Evolutionary conservation across 441 rosid genomes (phyloP).

Genomic region (Kokia cookei): DNA sequence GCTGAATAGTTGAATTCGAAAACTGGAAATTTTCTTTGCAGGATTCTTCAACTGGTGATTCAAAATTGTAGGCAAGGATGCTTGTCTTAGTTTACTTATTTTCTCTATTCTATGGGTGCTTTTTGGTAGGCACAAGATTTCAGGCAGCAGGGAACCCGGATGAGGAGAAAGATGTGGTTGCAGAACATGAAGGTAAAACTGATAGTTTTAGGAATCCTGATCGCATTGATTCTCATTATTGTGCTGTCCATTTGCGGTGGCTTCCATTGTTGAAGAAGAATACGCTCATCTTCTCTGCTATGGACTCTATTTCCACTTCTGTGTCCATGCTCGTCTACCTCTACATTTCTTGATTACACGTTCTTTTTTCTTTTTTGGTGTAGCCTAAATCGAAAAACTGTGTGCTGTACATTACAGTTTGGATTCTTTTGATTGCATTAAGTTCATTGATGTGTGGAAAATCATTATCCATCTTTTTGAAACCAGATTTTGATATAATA

Average conservation of each 20-base stretch:
- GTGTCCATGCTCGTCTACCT: background rate
- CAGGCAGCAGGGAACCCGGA: slow-evolving; percentile 40
- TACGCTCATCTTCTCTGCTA: background rate
- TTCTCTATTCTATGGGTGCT: background rate
- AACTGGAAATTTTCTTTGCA: background rate
- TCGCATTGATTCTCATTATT: slow-evolving; percentile 40
- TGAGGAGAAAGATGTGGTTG: slow-evolving; percentile 49
- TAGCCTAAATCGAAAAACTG: slow-evolving; percentile 9
- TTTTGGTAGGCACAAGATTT: slow-evolving; percentile 42
- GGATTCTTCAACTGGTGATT: background rate
- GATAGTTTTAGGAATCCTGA: slow-evolving; percentile 33
- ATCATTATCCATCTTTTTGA: background rate
- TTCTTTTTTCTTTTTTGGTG: background rate
- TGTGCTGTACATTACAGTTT: slow-evolving; percentile 27
- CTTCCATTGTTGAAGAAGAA: slow-evolving; percentile 21
- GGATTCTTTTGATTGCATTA: slow-evolving; percentile 13
- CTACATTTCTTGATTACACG: background rate
- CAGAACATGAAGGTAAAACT: slow-evolving; percentile 50
- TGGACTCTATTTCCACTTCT: background rate
- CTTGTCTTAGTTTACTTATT: background rate
- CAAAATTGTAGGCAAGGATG: background rate
- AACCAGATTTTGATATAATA: background rate
- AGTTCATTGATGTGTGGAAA: background rate
- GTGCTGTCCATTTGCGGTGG: slow-evolving; percentile 30
- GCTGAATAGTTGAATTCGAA: background rate